Conservation (phyloP, 1,284 basidiomycete species). For the Moniliophthora roreri region DNA sequence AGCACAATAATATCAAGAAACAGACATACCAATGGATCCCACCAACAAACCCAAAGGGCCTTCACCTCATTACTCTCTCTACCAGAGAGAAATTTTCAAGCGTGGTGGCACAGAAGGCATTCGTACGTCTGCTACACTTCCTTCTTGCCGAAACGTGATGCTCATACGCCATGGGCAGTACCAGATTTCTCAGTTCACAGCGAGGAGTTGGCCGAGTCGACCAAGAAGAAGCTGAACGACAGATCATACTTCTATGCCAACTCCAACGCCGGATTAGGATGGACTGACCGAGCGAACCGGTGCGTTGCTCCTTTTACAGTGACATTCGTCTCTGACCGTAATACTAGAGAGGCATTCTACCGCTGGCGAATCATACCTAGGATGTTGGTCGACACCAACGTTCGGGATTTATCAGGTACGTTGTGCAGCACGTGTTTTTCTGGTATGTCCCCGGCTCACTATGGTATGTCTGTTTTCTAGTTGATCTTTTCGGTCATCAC, state of each 20-base stretch:
- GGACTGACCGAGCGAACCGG: constrained; percentile 56
- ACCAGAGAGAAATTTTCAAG: constrained; percentile 49
- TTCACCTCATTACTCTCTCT: constrained; percentile 55
- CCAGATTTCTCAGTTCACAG: constrained; percentile 44
- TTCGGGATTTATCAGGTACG: constrained; percentile 50
- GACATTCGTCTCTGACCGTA: too few species aligned
- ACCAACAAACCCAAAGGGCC: constrained; percentile 50
- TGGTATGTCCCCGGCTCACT: too few species aligned
- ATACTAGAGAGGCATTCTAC: constrained; percentile 45
- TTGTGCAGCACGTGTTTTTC: too few species aligned
- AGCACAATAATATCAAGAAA: too few species aligned
- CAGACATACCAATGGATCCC: constrained; percentile 40
- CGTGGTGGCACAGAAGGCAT: constrained; percentile 39
- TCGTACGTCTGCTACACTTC: constrained; percentile 25
- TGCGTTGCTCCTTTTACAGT: constrained; percentile 17
- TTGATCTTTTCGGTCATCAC: constrained; percentile 51
- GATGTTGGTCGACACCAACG: constrained; percentile 59
- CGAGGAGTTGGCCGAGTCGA: constrained; percentile 48
- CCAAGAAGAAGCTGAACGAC: constrained; percentile 50
- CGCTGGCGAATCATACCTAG: constrained; percentile 53
- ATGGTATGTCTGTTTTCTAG: too few species aligned
- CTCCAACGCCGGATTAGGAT: constrained; percentile 56
- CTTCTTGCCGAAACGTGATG: too few species aligned
- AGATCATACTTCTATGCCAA: constrained; percentile 56
- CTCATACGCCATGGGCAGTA: constrained; percentile 10